A percentile compares a stretch with the other conserved stretches of the same genome.
Evolutionary conservation across 495 filamentous ascomycete genomes (phyloP).

Genomic region (Annulohypoxylon stygium): DNA sequence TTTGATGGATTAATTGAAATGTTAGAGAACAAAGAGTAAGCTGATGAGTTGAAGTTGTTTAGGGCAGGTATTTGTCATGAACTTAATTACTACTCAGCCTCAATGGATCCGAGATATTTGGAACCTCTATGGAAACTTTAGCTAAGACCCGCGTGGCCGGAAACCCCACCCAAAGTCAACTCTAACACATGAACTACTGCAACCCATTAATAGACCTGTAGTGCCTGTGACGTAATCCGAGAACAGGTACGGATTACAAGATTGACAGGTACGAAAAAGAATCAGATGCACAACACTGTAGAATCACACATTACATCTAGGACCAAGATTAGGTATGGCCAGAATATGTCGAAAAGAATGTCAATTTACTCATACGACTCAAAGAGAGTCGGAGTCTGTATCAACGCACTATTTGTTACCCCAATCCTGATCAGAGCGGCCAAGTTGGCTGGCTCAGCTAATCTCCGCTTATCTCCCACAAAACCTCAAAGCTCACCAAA

Average conservation of each 20-base stretch:
- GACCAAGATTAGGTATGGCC: neutral
- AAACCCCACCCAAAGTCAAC: neutral
- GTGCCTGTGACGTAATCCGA: conserved; percentile 13
- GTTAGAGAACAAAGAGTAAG: neutral
- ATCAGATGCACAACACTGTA: neutral
- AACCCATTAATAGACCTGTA: neutral
- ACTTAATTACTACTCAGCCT: conserved; percentile 7
- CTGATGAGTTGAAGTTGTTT: neutral
- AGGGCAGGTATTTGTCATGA: conserved; percentile 6
- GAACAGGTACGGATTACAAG: neutral
- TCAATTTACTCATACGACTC: conserved; percentile 17
- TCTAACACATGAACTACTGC: conserved; percentile 13
- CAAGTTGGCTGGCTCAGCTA: conserved; percentile 43
- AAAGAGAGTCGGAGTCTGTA: conserved; percentile 13
- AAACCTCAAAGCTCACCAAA: conserved; percentile 3
- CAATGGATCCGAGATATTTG: neutral
- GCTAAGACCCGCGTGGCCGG: conserved; percentile 6
- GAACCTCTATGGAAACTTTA: neutral
- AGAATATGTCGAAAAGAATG: conserved; percentile 10
- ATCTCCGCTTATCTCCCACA: neutral
- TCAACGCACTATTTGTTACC: conserved; percentile 16
- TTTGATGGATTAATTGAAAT: neutral
- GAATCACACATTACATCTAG: neutral
- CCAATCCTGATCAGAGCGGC: conserved; percentile 31
- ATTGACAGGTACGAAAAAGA: neutral